Conservation (phyloP, 2,329 filamentous ascomycete genomes). For the Cercospora sesami region DNA sequence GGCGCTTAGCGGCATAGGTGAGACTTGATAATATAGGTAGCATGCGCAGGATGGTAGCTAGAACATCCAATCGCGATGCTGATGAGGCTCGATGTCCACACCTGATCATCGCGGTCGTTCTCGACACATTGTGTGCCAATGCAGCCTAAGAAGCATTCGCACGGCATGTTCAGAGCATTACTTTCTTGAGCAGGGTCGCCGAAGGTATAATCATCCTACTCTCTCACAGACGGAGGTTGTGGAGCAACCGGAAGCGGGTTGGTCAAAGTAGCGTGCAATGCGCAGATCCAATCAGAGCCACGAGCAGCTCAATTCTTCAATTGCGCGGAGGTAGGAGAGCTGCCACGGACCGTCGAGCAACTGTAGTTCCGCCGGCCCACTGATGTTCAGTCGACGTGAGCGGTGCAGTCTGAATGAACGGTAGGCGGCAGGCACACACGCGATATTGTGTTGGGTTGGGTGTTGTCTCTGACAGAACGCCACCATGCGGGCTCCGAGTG, state of each 20-base stretch:
- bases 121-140: neutral
- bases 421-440: neutral
- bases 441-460: neutral
- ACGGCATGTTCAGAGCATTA: neutral
- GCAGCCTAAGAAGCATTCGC: neutral
- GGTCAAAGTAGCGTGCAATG: neutral
- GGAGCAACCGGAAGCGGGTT: conserved; percentile 6
- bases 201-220: neutral
- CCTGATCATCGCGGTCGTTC: neutral
- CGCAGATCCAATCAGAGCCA: neutral
- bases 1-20: conserved; percentile 7
- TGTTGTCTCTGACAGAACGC: neutral
- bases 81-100: neutral
- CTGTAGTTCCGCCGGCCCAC: neutral
- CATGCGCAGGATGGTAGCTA: neutral
- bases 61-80: neutral
- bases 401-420: neutral
- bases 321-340: neutral
- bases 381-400: neutral
- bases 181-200: neutral
- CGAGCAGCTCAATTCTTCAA: neutral
- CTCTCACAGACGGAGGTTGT: neutral
- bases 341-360: conserved; percentile 11
- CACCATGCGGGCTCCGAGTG: neutral
- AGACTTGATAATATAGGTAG: neutral